These are phyloP conservation scores for Hymenoscyphus scutula DNA, from an alignment of 2,329 filamentous ascomycete genomes.

Conservation along the genomic window DNA sequence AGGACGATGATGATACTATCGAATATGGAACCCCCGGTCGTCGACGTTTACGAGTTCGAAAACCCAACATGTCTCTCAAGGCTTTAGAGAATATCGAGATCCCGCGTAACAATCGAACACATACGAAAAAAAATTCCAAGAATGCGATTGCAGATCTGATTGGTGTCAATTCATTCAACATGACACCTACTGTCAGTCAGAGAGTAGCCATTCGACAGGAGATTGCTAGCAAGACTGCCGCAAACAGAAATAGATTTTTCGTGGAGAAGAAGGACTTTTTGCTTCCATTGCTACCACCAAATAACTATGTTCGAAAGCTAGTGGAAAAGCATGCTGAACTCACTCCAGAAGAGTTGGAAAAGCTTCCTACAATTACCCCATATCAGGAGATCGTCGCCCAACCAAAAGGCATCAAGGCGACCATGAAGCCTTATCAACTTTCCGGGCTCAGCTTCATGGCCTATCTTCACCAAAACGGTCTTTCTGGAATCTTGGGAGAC, in stretches of 20 bases:
- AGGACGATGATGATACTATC: slow-evolving; percentile 21
- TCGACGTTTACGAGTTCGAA: slow-evolving; percentile 22
- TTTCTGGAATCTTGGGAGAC: slow-evolving; percentile 47
- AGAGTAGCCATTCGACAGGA: slow-evolving; percentile 32
- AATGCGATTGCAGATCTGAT: slow-evolving; percentile 17
- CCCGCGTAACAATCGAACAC: slow-evolving; percentile 9
- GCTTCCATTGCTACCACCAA: slow-evolving; percentile 34
- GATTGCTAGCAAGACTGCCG: slow-evolving; percentile 32
- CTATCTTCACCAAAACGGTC: slow-evolving; percentile 45
- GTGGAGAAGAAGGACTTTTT: slow-evolving; percentile 37
- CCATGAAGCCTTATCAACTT: slow-evolving; percentile 51
- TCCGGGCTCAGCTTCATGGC: slow-evolving; percentile 49
- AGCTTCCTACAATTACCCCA: slow-evolving; percentile 28
- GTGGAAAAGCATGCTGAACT: slow-evolving; percentile 29
- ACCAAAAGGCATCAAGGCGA: slow-evolving; percentile 43
- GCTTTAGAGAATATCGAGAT: slow-evolving; percentile 25
- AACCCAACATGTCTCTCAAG: slow-evolving; percentile 29
- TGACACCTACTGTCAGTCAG: slow-evolving; percentile 29
- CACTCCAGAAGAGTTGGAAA: slow-evolving; percentile 23
- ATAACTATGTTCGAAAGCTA: slow-evolving; percentile 38
- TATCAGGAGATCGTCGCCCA: slow-evolving; percentile 33
- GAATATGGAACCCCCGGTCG: slow-evolving; percentile 17
- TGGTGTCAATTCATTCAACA: slow-evolving; percentile 16
- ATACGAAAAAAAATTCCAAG: slow-evolving; percentile 12
- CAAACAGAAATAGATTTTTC: slow-evolving; percentile 35